Conservation (phyloP, 1,284 basidiomycete genomes). For the Ustilago shanxiensis region DNA sequence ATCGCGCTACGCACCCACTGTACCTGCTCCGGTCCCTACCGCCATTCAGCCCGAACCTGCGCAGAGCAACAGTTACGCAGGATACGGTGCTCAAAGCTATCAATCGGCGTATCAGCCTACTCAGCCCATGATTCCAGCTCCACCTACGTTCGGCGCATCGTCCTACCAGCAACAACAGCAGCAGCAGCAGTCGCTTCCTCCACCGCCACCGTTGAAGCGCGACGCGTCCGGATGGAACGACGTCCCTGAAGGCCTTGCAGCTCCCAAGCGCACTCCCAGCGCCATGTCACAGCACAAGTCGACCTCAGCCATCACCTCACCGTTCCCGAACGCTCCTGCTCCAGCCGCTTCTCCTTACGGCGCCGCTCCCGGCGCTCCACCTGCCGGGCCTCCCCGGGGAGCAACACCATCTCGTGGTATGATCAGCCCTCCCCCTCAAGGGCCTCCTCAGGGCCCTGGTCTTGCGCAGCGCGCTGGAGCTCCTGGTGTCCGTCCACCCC, state of each 20-base stretch:
- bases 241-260: slow-evolving; percentile 74
- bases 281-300: slow-evolving; percentile 57
- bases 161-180: slow-evolving; percentile 43
- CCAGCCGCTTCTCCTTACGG: slow-evolving; percentile 46
- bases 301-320: slow-evolving; percentile 78
- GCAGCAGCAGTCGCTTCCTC: slow-evolving; percentile 60
- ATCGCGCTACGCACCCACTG: slow-evolving; percentile 73
- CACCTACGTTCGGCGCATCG: slow-evolving; percentile 69
- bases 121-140: slow-evolving; percentile 66
- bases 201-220: slow-evolving; percentile 74
- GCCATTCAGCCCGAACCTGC: slow-evolving; percentile 33
- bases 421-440: slow-evolving; percentile 62
- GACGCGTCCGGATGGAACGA: slow-evolving; percentile 92
- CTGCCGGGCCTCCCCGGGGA: slow-evolving; percentile 64
- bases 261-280: slow-evolving; percentile 67
- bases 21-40: slow-evolving; percentile 31
- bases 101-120: slow-evolving; percentile 67
- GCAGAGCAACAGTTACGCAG: slow-evolving; percentile 36
- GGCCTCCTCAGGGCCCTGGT: slow-evolving; percentile 40
- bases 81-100: slow-evolving; percentile 57
- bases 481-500: slow-evolving; percentile 44
- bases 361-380: slow-evolving; percentile 56
- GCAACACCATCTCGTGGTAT: slow-evolving; percentile 70
- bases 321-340: slow-evolving; percentile 81
- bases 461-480: slow-evolving; percentile 39